Evolutionary conservation across 2,329 filamentous ascomycete species (phyloP), one percentile per base, ranked within the genome.

Genomic region (Metarhizium rileyi): DNA sequence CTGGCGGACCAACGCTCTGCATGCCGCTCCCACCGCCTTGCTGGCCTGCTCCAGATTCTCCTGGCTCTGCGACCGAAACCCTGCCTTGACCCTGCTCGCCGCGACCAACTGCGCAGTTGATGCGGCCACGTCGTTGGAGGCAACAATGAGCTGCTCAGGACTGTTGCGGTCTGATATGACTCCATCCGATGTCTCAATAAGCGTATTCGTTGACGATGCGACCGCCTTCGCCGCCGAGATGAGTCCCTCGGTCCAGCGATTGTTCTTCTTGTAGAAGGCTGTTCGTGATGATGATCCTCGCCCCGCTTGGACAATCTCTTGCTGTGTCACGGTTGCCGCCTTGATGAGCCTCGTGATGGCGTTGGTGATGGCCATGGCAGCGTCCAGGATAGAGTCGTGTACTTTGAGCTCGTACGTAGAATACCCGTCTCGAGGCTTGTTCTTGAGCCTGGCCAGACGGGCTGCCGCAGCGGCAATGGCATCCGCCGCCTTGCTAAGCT

Each of bases 231-330:
- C 91, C 1, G 93, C 93, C 35, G 89, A 95, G 64, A 98, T 96
- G 53, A 98, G 81, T 44, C 93, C 93, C 64, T 98, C 93, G 0
- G 93, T 98, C 93, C 93, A 98, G 47, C 93, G 82, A 71, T 97
- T 98, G 78, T 98, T 96, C 76, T 97, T 97, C 79, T 97, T 97
- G 83, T 98, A 98, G 69, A 98, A 98, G 23, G 90, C 90, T 2
- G 90, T 94, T 51, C 84, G 81, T 42, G 89, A 94, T 47, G 87
- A 88, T 25, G 84, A 86, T 33, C 93, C 93, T 20, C 87, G 84
- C 7, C 93, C 93, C 55, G 95, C 89, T 56, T 90, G 84, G 41
- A 98, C 93, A 63, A 98, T 98, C 71, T 98, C 93, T 65, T 95
- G 84, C 66, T 98, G 93, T 2, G 91, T 94, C 18, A 79, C 83